Conservation (phyloP, 1,284 basidiomycete species). For the Golubevia pallescens region DNA sequence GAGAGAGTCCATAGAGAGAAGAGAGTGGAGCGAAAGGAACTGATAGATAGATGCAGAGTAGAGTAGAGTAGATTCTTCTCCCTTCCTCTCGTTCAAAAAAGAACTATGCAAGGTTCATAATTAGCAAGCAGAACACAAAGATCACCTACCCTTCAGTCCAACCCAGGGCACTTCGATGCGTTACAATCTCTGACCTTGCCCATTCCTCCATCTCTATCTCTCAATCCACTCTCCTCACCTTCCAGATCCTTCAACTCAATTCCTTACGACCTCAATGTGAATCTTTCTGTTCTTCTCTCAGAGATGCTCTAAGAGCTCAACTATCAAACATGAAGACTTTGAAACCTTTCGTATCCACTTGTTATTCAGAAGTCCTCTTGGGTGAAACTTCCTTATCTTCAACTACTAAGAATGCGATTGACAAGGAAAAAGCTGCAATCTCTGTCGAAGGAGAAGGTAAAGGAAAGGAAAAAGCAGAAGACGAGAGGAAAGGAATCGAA, state of each 20-base stretch:
- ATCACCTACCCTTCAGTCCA: too few relatives aligned
- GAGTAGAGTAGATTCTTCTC: too few relatives aligned
- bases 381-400: slow-evolving; percentile 6
- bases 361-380: slow-evolving; percentile 93
- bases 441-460: slow-evolving; percentile 66
- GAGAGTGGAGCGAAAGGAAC: background rate
- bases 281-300: slow-evolving; percentile 85
- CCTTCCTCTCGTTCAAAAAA: too few relatives aligned
- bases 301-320: slow-evolving; percentile 87
- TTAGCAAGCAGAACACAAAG: too few relatives aligned
- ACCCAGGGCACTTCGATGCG: too few relatives aligned
- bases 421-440: slow-evolving; percentile 6
- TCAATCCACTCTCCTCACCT: background rate
- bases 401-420: background rate
- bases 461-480: slow-evolving; percentile 22
- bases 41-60: background rate
- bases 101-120: too few relatives aligned
- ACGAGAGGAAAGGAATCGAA: slow-evolving; percentile 9
- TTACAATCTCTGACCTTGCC: slow-evolving; percentile 1
- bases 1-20: background rate
- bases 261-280: slow-evolving; percentile 94
- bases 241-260: slow-evolving; percentile 89
- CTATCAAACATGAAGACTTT: slow-evolving; percentile 79
- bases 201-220: background rate
- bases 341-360: slow-evolving; percentile 86